These are phyloP conservation scores for Epichloe uncinata DNA, from an alignment of 2,329 filamentous ascomycete species.

Conservation along the genomic window DNA sequence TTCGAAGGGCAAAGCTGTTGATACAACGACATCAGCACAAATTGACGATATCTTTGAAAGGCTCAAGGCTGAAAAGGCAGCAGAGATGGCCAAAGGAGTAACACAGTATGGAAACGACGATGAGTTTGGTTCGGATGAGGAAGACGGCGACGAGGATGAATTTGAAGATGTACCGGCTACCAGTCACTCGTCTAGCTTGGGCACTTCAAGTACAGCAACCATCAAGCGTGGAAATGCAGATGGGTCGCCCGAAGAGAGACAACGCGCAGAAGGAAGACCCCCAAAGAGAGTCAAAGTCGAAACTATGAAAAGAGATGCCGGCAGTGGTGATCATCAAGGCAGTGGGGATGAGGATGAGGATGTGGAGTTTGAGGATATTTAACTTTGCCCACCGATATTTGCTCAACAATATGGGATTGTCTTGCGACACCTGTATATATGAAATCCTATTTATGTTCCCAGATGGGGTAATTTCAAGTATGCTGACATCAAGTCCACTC, in stretches of 20 bases:
- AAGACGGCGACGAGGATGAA: conserved; percentile 28
- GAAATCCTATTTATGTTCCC: no score
- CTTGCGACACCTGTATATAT: no score
- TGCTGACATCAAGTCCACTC: no score
- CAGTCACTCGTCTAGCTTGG: conserved; percentile 16
- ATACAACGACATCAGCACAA: conserved; percentile 40
- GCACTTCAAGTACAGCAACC: conserved; percentile 19
- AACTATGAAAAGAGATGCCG: conserved; percentile 28
- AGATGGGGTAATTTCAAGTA: no score
- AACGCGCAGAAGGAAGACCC: not conserved
- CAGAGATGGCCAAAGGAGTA: conserved; percentile 23
- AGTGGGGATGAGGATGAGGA: conserved; percentile 39
- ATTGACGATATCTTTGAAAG: conserved; percentile 57
- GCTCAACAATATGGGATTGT: no score
- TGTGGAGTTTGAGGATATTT: conserved; percentile 47
- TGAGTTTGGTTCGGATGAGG: conserved; percentile 22
- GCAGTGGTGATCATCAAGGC: conserved; percentile 29
- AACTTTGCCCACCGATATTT: not conserved
- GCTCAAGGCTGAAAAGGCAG: conserved; percentile 47
- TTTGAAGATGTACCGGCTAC: conserved; percentile 38
- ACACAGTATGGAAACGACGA: conserved; percentile 20
- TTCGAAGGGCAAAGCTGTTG: conserved; percentile 22
- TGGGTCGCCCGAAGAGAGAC: conserved; percentile 8
- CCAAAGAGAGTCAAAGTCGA: conserved; percentile 43
- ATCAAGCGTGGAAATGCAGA: conserved; percentile 23